Base-by-base conservation (phyloP, 2,329 filamentous ascomycete genomes). In the Aspergillus novofumigatus region DNA sequence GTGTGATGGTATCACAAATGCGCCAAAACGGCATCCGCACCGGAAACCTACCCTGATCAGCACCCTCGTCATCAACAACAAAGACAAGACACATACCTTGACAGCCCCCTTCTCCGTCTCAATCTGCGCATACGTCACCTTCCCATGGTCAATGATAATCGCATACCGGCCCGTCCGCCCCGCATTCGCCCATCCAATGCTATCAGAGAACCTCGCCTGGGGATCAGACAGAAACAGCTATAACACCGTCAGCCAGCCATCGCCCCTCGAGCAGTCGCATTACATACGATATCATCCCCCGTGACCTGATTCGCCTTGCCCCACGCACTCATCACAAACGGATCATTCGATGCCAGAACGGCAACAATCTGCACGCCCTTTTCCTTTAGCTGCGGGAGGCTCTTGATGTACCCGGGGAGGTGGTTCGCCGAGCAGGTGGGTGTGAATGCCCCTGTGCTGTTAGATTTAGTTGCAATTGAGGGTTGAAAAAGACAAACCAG, bases 261-360 rank as follows among this genome's bases (percentile, higher is more conserved):
- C 3, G 25, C 9, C 2, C 11, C 23, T 25, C 25, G 7, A 26
- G 25, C 4, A 26, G 25, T 26, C 7, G 25, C 5, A 26, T 5
- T 5, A 26, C 78, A 53, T 70, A 86, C 81, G 62, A 88, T 84
- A 62, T 83, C 81, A 66, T 93, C 86, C 60, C 86, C 85, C 69
- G 84, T 86, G 67, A 92, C 80, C 45, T 83, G 81, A 74, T 95
- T 93, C 64, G 91, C 90, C 82, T 95, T 95, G 75, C 86, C 88
- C 90, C 90, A 93, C 21, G 89, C 90, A 64, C 86, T 87, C 90
- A 93, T 93, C 70, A 95, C 91, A 69, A 82, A 94, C 53, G 86
- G 80, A 74, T 95, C 91, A 73, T 96, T 95, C 78, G 79, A 87
- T 42, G 90, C 89, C 69, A 94, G 85, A 64, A 93, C 85, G 57